Base-by-base conservation (phyloP, 768 basidiomycete species). In the Sutorius australiensis region DNA sequence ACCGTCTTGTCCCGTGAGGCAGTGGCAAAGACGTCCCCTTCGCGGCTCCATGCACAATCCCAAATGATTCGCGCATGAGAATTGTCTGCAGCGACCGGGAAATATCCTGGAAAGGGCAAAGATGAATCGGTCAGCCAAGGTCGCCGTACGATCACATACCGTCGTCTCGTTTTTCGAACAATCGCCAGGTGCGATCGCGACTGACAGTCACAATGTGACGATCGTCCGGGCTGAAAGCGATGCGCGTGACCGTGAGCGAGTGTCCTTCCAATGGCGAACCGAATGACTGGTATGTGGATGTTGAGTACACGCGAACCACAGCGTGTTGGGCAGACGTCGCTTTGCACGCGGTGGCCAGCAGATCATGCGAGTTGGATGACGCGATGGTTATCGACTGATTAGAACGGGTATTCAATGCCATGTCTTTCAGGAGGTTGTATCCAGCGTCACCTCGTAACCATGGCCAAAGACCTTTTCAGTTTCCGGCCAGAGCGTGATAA, bases 391-490 rank as follows among this genome's bases (percentile, higher is more conserved):
- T 88, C 8, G 90, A 87, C 92, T 95, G 53, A 13, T 45, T 19
- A 6, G 42, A 38, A 41, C 49, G 27, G 46, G 34, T 13, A 31
- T 42, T 38, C 28, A 56, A 21, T 28, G 17, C 39, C 27, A 13
- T 16, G 28, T 32, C 48, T 36, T 33, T 51, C 4, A 43, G 32
- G 31, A 40, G 19, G 48, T 2, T 4, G 24, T n/a, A 58, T 43
- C 6, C 16, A 30, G 53, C 32, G 1, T 50, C 54, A 88, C 92
- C 80, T 99, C 97, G 62, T 98, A 98, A 38, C 95, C 94, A 69
- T 98, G 97, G 5, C 95, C 97, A 67, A 97, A 99, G 0, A 99
- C 77, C 67, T 99, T 99, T 62, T 98, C 97, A 1, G 84, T 75
- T 72, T 99, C 97, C 0, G 95, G 97, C 97, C 97, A 99, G 1